These are phyloP conservation scores for Entomortierella parvispora DNA, from an alignment of 192 early-diverging fungal genomes.

Conservation along the genomic window DNA sequence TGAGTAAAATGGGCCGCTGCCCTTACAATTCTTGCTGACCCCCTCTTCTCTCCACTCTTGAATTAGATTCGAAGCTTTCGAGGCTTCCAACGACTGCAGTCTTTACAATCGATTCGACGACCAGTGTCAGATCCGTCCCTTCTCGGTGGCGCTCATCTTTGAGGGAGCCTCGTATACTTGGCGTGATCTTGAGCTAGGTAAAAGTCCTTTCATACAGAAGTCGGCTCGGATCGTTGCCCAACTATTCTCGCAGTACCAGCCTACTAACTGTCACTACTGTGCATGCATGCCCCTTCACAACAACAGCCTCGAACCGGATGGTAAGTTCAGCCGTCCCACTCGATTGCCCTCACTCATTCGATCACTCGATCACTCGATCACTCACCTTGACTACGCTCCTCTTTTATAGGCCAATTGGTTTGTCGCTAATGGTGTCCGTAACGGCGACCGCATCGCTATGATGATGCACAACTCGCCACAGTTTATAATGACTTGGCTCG, in stretches of 20 bases:
- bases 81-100: constrained; percentile 17
- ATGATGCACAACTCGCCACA: constrained; percentile 68
- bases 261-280: neutral
- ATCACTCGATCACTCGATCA: neutral
- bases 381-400: neutral
- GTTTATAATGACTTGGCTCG: constrained; percentile 65
- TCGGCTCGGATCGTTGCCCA: constrained; percentile 14
- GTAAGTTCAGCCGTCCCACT: constrained; percentile 11
- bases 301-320: constrained; percentile 38
- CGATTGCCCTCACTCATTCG: neutral
- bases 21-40: neutral
- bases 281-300: neutral
- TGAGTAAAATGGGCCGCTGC: neutral
- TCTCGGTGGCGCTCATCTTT: constrained; percentile 45
- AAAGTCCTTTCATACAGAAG: neutral
- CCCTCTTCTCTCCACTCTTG: neutral
- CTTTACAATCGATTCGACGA: constrained; percentile 42
- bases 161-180: constrained; percentile 58
- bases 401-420: constrained; percentile 39
- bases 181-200: constrained; percentile 59
- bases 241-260: neutral
- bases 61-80: constrained; percentile 8
- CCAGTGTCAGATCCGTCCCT: constrained; percentile 16
- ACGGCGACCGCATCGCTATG: constrained; percentile 59
- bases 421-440: constrained; percentile 20